Evolutionary conservation across 306 rosid genomes (phyloP).

Genomic region (Prosopis cineraria): DNA sequence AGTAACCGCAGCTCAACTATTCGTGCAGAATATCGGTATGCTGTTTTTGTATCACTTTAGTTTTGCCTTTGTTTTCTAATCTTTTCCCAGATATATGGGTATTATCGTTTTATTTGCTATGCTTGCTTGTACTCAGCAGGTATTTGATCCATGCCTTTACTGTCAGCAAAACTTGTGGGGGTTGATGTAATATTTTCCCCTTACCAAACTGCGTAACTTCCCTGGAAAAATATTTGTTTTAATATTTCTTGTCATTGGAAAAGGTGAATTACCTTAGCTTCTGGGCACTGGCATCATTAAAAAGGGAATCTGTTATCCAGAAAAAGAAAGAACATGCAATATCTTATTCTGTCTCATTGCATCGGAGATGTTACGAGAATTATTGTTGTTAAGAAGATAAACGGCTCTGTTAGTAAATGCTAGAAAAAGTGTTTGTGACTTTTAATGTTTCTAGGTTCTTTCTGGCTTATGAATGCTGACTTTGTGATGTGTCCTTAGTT

Average conservation of each 20-base stretch:
- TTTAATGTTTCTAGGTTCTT: neutral
- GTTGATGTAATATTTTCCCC: neutral
- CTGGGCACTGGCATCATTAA: neutral
- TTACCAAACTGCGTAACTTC: neutral
- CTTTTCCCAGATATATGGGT: too few relatives aligned
- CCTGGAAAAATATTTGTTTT: neutral
- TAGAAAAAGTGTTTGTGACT: neutral
- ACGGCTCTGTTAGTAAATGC: too few relatives aligned
- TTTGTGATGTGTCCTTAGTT: neutral
- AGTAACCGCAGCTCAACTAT: conserved; percentile 50
- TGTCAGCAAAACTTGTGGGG: neutral
- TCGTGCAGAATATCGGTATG: conserved; percentile 73
- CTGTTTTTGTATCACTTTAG: conserved; percentile 14
- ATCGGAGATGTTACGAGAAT: neutral
- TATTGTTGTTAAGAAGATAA: neutral
- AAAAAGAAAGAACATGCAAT: neutral
- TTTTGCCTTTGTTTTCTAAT: neutral
- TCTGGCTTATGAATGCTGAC: neutral
- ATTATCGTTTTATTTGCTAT: neutral
- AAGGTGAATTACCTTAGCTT: neutral
- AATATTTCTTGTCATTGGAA: neutral
- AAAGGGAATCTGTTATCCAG: neutral
- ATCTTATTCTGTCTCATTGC: neutral
- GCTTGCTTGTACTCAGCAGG: neutral
- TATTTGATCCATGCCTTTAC: neutral